phyloP scores from a whole-genome alignment of 2,329 filamentous ascomycete genomes.

The Xylaria sp. region DNA sequence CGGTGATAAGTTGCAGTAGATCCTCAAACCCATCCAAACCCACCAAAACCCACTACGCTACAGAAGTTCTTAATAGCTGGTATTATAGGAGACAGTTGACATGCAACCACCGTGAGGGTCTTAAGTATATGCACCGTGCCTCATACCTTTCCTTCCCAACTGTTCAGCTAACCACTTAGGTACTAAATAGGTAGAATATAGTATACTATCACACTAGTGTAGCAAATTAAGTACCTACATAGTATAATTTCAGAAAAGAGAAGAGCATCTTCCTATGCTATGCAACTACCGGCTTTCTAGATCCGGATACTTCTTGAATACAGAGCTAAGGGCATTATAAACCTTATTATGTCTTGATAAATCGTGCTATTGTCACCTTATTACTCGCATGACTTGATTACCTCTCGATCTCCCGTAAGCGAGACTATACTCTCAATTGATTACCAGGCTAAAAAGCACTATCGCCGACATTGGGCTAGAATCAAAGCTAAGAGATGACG shows the following conservation, averaged over 20 bases:
- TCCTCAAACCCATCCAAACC: not conserved
- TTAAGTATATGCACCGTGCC: too few species aligned
- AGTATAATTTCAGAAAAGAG: not conserved
- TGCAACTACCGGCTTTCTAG: not conserved
- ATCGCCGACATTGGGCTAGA: slow-evolving; percentile 4
- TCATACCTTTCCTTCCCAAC: too few species aligned
- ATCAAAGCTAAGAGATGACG: slow-evolving; percentile 16
- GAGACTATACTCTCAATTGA: slow-evolving; percentile 5
- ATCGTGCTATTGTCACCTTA: slow-evolving; percentile 16
- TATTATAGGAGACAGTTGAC: too few species aligned
- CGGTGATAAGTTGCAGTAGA: not conserved
- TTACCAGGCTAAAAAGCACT: not conserved
- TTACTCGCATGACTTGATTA: slow-evolving; percentile 16
- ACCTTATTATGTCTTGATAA: slow-evolving; percentile 2
- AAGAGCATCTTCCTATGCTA: not conserved
- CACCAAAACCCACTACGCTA: too few species aligned
- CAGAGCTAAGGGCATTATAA: slow-evolving; percentile 7
- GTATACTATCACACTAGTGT: not conserved
- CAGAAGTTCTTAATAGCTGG: too few species aligned
- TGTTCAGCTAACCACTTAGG: too few species aligned
- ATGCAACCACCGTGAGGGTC: too few species aligned
- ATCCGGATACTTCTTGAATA: not conserved
- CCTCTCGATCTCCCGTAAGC: slow-evolving; percentile 20
- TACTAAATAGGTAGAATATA: too few species aligned
- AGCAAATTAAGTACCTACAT: not conserved